Evolutionary conservation across 169 alveolate species (phyloP), one percentile per base, ranked within the genome.

Genomic region (Eimeria sp.): DNA sequence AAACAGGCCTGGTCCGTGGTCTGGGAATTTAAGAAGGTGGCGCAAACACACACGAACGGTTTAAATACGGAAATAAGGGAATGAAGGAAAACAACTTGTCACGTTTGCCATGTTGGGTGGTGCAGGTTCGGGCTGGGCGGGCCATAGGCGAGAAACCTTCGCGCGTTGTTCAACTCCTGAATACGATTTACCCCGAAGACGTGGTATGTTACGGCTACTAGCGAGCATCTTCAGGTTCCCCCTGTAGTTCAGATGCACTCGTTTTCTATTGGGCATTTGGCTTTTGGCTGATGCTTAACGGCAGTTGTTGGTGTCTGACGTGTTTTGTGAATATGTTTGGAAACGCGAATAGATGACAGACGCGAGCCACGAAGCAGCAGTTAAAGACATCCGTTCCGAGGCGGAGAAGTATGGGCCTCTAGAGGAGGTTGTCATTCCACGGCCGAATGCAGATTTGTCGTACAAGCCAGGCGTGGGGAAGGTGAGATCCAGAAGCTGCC

Each of bases 161-260:
- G 25, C 95, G 97, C 30, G 98, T 98, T n/a, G 98, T 98, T 54
- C 99, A 98, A 82, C 97, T 98, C 51, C 97, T 98, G 49, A 98
- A 98, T 95, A 97, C 98, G 58, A 98, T 98, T 34, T 98, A 97
- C 94, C 99, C 97, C 84, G 99, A 98, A 95, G 99, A 98, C 65
- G 92, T 98, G 73, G 96, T 98, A 87, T 88, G 94, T 51, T 4
- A 14, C 25, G n/a, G 78, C 90, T 40, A 45, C 73, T 20, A 61
- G 40, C 65, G 22, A 76, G 16, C 47, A 45, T 45, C 47, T 18
- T 47, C 87, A 14, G 40, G 61, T 5, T 3, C 22, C 25, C 34
- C 5, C 30, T 3, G 22, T 14, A 9, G 45, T 27, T 13, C 45
- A 34, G 30, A 49, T 47, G 47, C 13, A 57, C 90, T 51, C 34